phyloP scores from a whole-genome alignment of 2,329 filamentous ascomycete genomes.

The Aspergillus sp. region DNA sequence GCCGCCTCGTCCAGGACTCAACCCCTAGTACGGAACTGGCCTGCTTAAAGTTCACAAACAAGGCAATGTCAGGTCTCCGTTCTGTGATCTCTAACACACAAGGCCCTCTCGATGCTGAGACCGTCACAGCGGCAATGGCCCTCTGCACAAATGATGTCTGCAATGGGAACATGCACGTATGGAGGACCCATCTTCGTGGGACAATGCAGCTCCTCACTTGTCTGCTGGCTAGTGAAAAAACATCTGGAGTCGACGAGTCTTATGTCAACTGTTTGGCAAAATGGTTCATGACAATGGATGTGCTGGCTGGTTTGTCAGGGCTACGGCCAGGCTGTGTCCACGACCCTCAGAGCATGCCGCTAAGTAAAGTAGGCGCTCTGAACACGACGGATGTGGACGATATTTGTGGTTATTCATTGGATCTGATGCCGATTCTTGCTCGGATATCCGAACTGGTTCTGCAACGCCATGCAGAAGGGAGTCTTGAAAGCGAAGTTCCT shows the following conservation, averaged over 20 bases:
- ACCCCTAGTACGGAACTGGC: conserved; percentile 12
- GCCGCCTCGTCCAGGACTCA: conserved; percentile 22
- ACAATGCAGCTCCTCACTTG: conserved; percentile 22
- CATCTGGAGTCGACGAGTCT: conserved; percentile 9
- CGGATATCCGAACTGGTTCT: conserved; percentile 19
- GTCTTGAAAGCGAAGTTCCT: background rate
- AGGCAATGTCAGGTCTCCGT: conserved; percentile 25
- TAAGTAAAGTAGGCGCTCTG: conserved; percentile 7
- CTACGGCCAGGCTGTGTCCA: conserved; percentile 6
- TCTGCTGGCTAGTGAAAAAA: conserved; percentile 14
- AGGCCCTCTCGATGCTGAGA: conserved; percentile 20
- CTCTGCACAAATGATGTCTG: conserved; percentile 35
- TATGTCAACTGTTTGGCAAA: conserved; percentile 25
- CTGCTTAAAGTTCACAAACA: conserved; percentile 27
- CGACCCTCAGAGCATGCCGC: conserved; percentile 9
- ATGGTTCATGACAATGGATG: conserved; percentile 30
- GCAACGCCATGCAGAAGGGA: background rate
- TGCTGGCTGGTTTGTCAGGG: conserved; percentile 26
- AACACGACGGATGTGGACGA: conserved; percentile 20
- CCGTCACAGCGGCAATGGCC: conserved; percentile 27
- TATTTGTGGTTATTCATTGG: conserved; percentile 30
- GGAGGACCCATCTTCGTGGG: conserved; percentile 26
- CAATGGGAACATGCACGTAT: conserved; percentile 28
- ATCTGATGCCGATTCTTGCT: conserved; percentile 25
- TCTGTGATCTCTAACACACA: conserved; percentile 14